Conservation (phyloP, 129 eudicot genomes). For the Erigeron canadensis region DNA sequence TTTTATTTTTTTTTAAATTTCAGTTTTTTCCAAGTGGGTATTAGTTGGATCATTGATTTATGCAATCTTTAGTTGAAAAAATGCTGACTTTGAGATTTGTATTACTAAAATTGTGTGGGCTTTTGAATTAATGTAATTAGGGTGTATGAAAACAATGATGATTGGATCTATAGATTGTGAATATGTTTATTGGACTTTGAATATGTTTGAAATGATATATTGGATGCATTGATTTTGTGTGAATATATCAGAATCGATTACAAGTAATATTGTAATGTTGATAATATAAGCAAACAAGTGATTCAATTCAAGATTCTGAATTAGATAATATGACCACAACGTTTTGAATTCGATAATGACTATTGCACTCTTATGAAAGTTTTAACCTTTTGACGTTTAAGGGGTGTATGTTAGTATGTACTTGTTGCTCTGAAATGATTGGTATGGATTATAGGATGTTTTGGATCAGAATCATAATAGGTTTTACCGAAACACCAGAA, state of each 20-base stretch:
- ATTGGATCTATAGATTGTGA: conserved; percentile 26
- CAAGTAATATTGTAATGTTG: conserved; percentile 6
- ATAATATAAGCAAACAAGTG: background rate
- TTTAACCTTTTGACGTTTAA: background rate
- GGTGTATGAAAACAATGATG: conserved; percentile 24
- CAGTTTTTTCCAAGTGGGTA: background rate
- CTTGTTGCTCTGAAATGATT: background rate
- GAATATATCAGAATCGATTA: background rate
- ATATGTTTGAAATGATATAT: background rate
- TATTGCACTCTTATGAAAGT: background rate
- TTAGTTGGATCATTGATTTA: conserved; percentile 6
- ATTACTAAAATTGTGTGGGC: background rate
- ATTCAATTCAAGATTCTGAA: background rate
- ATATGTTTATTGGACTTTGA: background rate
- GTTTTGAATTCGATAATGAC: background rate
- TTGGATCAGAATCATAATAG: background rate
- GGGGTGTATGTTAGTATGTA: background rate
- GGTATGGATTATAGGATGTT: too few species aligned
- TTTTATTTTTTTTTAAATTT: conserved; percentile 14
- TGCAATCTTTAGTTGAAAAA: background rate
- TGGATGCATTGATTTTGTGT: background rate
- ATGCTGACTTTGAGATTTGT: conserved; percentile 10
- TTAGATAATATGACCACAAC: background rate
- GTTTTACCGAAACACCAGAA: background rate
- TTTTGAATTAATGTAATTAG: conserved; percentile 1